Evolutionary conservation across 148 eudicot genomes (phyloP).

Genomic region (Silene uniflora): DNA sequence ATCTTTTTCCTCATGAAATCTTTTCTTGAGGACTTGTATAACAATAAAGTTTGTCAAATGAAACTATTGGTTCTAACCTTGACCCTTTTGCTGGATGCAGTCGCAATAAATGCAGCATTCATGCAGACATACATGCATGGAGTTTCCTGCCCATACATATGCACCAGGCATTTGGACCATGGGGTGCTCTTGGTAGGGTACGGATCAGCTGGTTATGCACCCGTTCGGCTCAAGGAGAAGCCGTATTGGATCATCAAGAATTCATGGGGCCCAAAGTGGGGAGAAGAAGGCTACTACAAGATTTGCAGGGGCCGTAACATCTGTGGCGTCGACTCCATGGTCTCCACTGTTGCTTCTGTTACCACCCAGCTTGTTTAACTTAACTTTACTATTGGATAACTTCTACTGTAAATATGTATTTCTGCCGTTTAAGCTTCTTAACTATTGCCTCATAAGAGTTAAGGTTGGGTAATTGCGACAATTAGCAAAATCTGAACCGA

Average conservation of each 20-base stretch:
- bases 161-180: conserved; percentile 63
- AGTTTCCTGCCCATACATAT: conserved; percentile 78
- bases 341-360: conserved; percentile 63
- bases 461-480: neutral
- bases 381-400: neutral
- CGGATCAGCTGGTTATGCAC: conserved; percentile 60
- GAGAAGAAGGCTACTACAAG: conserved; percentile 71
- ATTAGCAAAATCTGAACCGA: neutral
- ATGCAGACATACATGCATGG: conserved; percentile 79
- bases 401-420: conserved; percentile 21
- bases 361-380: conserved; percentile 8
- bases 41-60: neutral
- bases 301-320: conserved; percentile 64
- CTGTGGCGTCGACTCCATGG: conserved; percentile 80
- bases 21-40: too few relatives aligned
- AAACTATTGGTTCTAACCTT: conserved; percentile 4
- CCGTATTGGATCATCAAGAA: conserved; percentile 89
- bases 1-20: too few relatives aligned
- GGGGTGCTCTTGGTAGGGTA: conserved; percentile 82
- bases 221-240: conserved; percentile 63
- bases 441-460: neutral
- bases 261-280: conserved; percentile 84
- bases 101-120: conserved; percentile 70
- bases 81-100: conserved; percentile 33
- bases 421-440: conserved; percentile 9